These are phyloP conservation scores for Fomitopsis betulina DNA, from an alignment of 1,284 basidiomycete genomes.

Conservation along the genomic window DNA sequence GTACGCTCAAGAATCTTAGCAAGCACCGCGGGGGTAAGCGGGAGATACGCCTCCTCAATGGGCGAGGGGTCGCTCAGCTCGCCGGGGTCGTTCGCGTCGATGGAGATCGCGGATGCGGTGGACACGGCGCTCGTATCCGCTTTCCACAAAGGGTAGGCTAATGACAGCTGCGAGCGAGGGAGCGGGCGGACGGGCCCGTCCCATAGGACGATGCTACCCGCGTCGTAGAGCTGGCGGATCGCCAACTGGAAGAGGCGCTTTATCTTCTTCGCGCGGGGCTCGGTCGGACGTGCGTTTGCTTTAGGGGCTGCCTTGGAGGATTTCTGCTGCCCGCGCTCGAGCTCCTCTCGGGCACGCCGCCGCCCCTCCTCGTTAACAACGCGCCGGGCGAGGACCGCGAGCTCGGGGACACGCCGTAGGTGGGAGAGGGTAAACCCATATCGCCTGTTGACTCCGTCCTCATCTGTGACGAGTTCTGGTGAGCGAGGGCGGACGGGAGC, in stretches of 20 bases:
- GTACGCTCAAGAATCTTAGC: conserved; percentile 42
- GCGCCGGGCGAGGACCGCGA: conserved; percentile 53
- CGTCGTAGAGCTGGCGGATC: conserved; percentile 54
- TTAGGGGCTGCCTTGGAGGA: conserved; percentile 2
- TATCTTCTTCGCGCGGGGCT: conserved; percentile 33
- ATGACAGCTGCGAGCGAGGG: conserved; percentile 7
- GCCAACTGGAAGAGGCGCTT: conserved; percentile 62
- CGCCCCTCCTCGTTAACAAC: conserved; percentile 56
- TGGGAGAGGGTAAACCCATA: conserved; percentile 66
- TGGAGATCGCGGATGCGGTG: conserved; percentile 12
- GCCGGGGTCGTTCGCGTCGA: conserved; percentile 35
- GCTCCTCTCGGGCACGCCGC: conserved; percentile 41
- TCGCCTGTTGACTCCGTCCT: conserved; percentile 10
- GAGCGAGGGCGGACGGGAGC: not conserved
- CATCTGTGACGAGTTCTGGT: not conserved
- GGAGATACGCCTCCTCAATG: conserved; percentile 60
- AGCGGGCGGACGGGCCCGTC: conserved; percentile 44
- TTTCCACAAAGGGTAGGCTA: conserved; percentile 38
- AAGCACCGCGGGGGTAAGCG: conserved; percentile 50
- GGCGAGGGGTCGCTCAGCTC: conserved; percentile 55
- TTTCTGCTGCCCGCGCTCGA: conserved; percentile 23
- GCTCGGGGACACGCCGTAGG: conserved; percentile 67
- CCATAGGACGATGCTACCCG: conserved; percentile 67
- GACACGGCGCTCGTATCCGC: conserved; percentile 26
- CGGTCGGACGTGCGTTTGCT: conserved; percentile 1